These are phyloP conservation scores for Auricularia sp. DNA, from an alignment of 768 basidiomycete species.

Conservation along the genomic window DNA sequence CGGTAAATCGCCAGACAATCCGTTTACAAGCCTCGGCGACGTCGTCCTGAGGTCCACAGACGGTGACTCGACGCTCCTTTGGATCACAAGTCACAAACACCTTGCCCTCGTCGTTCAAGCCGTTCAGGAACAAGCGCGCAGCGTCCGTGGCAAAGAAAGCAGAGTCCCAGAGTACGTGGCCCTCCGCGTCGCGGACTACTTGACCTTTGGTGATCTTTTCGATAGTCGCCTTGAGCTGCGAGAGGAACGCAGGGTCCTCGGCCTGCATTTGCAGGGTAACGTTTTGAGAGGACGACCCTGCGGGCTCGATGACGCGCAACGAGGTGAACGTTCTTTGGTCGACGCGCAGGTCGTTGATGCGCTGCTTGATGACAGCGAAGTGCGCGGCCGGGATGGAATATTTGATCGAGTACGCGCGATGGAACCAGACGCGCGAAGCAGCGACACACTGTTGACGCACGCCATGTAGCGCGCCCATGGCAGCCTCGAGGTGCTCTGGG, in stretches of 20 bases:
- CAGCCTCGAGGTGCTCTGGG: constrained; percentile 41
- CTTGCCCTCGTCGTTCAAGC: not conserved
- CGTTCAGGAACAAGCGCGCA: not conserved
- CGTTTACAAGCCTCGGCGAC: not conserved
- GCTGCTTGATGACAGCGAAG: constrained; percentile 34
- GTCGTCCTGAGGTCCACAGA: not conserved
- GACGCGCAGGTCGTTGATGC: constrained; percentile 26
- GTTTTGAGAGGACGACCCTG: not conserved
- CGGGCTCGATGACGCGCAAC: constrained; percentile 23
- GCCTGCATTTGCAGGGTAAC: constrained; percentile 41
- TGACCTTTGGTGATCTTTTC: constrained; percentile 58
- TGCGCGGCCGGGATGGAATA: constrained; percentile 37
- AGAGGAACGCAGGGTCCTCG: constrained; percentile 39
- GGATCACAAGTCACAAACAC: not conserved
- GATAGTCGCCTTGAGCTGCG: constrained; percentile 47
- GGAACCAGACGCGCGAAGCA: constrained; percentile 36
- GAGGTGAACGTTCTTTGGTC: constrained; percentile 20
- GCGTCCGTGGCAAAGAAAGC: not conserved
- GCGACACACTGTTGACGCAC: constrained; percentile 38
- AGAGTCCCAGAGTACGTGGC: constrained; percentile 11
- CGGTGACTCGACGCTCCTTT: not conserved
- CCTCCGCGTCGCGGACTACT: constrained; percentile 39
- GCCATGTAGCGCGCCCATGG: constrained; percentile 39
- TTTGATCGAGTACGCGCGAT: constrained; percentile 43
- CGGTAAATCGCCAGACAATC: not conserved